Conservation (phyloP, 129 eudicot species). For the Silybum marianum region DNA sequence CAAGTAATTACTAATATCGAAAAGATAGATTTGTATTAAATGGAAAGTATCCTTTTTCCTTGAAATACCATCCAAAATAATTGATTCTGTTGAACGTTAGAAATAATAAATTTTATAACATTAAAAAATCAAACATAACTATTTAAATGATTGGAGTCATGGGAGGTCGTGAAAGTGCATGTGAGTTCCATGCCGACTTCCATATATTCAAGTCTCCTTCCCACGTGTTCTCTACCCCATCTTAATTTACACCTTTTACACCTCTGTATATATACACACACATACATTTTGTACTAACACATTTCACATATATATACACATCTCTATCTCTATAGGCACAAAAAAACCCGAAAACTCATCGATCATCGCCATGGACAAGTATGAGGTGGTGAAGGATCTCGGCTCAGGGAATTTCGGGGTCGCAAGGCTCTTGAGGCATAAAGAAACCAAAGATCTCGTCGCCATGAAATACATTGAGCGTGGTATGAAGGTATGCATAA, state of each 20-base stretch:
- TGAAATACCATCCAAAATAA: background rate
- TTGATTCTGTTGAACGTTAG: slow-evolving; percentile 6
- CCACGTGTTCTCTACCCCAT: slow-evolving; percentile 40
- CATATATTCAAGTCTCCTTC: slow-evolving; percentile 33
- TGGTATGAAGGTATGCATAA: slow-evolving; percentile 57
- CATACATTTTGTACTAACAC: background rate
- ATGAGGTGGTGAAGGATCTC: slow-evolving; percentile 78
- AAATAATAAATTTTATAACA: background rate
- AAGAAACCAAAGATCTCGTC: slow-evolving; percentile 74
- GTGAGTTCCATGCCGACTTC: slow-evolving; percentile 46
- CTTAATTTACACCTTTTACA: slow-evolving; percentile 6
- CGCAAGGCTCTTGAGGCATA: slow-evolving; percentile 80
- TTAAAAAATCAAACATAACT: background rate
- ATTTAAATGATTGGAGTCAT: slow-evolving; percentile 24
- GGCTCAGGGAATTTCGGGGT: slow-evolving; percentile 95
- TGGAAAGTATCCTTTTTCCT: background rate
- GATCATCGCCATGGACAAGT: slow-evolving; percentile 59
- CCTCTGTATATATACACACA: background rate
- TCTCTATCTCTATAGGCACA: background rate
- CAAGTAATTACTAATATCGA: background rate
- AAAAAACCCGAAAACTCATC: background rate
- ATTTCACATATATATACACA: background rate
- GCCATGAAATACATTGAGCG: slow-evolving; percentile 91
- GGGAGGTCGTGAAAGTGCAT: slow-evolving; percentile 37
- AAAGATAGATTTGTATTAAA: background rate